Evolutionary conservation across 2,329 filamentous ascomycete species (phyloP), one percentile per base, ranked within the genome.

Genomic region (Talaromyces sp.): DNA sequence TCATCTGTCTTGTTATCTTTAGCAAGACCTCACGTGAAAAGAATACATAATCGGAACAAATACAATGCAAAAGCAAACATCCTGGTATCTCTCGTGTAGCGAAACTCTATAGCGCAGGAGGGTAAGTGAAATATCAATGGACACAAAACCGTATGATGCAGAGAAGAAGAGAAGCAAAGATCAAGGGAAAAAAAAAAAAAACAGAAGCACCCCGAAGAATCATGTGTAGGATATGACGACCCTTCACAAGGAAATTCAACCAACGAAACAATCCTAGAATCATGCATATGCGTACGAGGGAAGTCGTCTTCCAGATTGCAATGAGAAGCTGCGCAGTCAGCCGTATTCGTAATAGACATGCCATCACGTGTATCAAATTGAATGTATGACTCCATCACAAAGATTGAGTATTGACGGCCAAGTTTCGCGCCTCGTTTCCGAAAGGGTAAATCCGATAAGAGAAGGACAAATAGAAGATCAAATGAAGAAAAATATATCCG

Each of bases 51-150:
- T 22, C 39, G 24, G 33, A 61, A 61, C 64, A 66, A 65, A 69
- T 71, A 71, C 68, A 72, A 69, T 67, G 72, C 73, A 71, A 74
- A 74, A 70, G 39, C 48, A 45, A 59, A 65, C 64, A 75, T 74
- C 72, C 72, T 78, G 75, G 75, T 78, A 78, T 78, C 76, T 75
- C 73, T 76, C 72, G 74, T 75, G 75, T 71, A 73, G 75, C 71
- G 68, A 70, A 70, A 62, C 70, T 78, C 75, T 77, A 77, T 77
- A 71, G 75, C 64, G 50, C 64, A 67, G 64, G 61, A 63, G 64
- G 54, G 72, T 71, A 69, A 72, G 69, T 72, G 70, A 70, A 73
- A 72, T 65, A 63, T 39, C 33, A 63, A 61, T 63, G 57, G 43
- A 65, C 43, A 62, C 63, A 57, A 67, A 73, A 67, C 68, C 70